These are phyloP conservation scores for Scenedesmus sp. DNA, from an alignment of 163 green algal species.

Conservation along the genomic window DNA sequence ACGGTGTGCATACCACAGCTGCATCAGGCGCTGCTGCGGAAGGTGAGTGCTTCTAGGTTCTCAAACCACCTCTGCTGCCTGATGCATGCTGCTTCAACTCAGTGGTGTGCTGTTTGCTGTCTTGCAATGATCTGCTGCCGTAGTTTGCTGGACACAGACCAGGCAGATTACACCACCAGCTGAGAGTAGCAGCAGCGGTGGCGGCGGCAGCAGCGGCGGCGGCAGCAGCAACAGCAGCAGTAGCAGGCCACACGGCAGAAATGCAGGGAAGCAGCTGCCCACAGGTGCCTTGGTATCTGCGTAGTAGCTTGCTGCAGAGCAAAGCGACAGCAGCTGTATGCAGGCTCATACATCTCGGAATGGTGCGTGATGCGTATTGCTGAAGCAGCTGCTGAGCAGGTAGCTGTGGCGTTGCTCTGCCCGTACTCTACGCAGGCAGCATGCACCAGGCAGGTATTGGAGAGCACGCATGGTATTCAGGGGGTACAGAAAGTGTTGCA, in stretches of 20 bases:
- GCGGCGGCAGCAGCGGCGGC: not conserved
- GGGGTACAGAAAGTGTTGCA: too few species aligned
- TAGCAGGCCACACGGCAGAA: not conserved
- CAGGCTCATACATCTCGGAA: too few species aligned
- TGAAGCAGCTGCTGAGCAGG: too few species aligned
- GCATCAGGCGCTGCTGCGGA: not conserved
- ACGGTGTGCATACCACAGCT: not conserved
- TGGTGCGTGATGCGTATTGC: too few species aligned
- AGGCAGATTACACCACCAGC: conserved; percentile 78
- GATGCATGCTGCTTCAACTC: not conserved
- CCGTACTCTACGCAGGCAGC: too few species aligned
- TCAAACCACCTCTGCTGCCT: not conserved
- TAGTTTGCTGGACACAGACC: conserved; percentile 83
- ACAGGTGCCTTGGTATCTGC: too few species aligned
- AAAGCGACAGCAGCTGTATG: too few species aligned
- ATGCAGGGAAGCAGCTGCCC: too few species aligned
- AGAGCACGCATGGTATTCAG: too few species aligned
- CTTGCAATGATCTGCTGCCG: not conserved
- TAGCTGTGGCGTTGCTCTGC: too few species aligned
- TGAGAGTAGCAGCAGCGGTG: conserved; percentile 14
- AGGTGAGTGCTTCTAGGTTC: not conserved
- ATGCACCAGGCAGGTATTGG: too few species aligned
- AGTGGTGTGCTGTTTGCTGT: not conserved
- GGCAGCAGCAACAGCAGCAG: not conserved
- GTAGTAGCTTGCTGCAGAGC: too few species aligned